Evolutionary conservation across 345 rosid genomes (phyloP).

Genomic region (Trapa incisa): DNA sequence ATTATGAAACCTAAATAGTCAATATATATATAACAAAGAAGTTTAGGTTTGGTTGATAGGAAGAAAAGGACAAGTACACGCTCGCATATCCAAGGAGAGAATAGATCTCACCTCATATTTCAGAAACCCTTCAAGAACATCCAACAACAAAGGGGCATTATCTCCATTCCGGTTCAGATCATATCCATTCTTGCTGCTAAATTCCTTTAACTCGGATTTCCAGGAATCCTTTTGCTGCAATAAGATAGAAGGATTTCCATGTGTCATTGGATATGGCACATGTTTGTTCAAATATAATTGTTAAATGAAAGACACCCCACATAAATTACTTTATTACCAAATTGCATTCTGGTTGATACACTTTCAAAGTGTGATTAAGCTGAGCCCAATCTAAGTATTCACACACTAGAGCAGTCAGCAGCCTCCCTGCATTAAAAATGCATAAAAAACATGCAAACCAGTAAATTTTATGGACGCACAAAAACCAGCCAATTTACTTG

Average conservation of each 20-base stretch:
- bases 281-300: not conserved
- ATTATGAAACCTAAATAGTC: not conserved
- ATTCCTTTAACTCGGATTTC: conserved; percentile 81
- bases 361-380: conserved; percentile 75
- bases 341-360: conserved; percentile 89
- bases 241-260: not conserved
- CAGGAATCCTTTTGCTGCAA: conserved; percentile 78
- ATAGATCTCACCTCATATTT: conserved; percentile 51
- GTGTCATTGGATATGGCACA: not conserved
- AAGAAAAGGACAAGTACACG: not conserved
- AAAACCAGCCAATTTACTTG: not conserved
- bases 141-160: conserved; percentile 67
- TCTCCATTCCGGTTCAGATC: conserved; percentile 81
- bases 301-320: not conserved
- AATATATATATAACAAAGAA: not conserved
- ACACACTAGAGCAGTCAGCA: conserved; percentile 67
- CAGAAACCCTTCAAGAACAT: conserved; percentile 89
- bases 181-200: conserved; percentile 66
- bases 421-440: conserved; percentile 52
- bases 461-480: not conserved
- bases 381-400: conserved; percentile 98
- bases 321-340: conserved; percentile 60
- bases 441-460: not conserved
- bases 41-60: not conserved
- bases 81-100: not conserved